These are phyloP conservation scores for Dovyalis caffra DNA, from an alignment of 345 rosid species.

Conservation along the genomic window DNA sequence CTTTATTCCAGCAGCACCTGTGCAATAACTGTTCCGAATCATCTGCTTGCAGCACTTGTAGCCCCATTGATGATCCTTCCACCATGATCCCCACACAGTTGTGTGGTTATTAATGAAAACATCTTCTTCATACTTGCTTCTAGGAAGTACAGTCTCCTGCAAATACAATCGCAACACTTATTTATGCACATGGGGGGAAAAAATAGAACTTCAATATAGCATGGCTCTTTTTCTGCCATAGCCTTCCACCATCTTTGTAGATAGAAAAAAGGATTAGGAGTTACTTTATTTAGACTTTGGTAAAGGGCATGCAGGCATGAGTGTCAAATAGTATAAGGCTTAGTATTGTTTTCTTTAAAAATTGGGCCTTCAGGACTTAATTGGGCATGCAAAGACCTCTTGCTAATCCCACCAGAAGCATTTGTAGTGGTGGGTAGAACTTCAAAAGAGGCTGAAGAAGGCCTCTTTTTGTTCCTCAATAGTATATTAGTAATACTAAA, in stretches of 20 bases:
- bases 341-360: background rate
- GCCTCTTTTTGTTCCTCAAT: background rate
- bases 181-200: background rate
- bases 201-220: too few species aligned
- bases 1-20: slow-evolving; percentile 75
- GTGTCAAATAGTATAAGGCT: background rate
- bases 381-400: background rate
- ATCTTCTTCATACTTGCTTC: slow-evolving; percentile 68
- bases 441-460: background rate
- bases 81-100: slow-evolving; percentile 91
- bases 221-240: background rate
- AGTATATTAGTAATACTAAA: background rate
- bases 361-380: background rate
- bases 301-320: background rate
- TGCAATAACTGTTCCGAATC: slow-evolving; percentile 72
- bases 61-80: slow-evolving; percentile 89
- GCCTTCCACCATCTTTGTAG: background rate
- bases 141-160: slow-evolving; percentile 51
- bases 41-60: slow-evolving; percentile 78
- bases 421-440: background rate
- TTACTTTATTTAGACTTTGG: background rate
- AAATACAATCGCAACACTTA: slow-evolving; percentile 10
- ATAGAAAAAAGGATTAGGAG: background rate
- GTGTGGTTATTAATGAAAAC: slow-evolving; percentile 59
- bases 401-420: background rate